Evolutionary conservation across 2,329 filamentous ascomycete genomes (phyloP).

Genomic region (Coniochaeta ligniaria): DNA sequence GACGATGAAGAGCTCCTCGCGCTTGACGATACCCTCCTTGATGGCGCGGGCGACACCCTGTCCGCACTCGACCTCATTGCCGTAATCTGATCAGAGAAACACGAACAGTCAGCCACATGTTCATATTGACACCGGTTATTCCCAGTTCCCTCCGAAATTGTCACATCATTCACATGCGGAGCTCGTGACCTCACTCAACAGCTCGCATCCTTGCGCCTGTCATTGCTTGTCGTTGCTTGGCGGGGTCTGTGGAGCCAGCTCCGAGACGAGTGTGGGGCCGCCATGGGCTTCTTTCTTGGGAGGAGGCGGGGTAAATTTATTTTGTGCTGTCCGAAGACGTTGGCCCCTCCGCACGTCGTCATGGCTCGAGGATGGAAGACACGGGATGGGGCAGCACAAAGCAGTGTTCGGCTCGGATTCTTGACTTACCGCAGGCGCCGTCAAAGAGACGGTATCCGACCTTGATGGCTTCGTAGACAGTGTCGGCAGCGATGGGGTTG

Average conservation of each 20-base stretch:
- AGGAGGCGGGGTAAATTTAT: slow-evolving; percentile 1
- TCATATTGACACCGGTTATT: not conserved
- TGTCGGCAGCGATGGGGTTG: slow-evolving; percentile 64
- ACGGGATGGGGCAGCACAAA: not conserved
- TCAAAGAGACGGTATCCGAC: slow-evolving; percentile 54
- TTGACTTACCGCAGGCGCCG: slow-evolving; percentile 49
- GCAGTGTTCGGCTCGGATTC: not conserved
- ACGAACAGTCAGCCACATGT: not conserved
- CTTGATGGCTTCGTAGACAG: slow-evolving; percentile 70
- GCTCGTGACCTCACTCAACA: not conserved
- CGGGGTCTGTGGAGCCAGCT: not conserved
- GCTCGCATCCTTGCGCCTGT: not conserved
- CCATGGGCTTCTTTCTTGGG: not conserved
- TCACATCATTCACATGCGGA: not conserved
- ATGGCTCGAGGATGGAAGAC: not conserved
- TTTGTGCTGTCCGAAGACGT: not conserved
- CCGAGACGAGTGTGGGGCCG: not conserved
- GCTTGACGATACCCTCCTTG: slow-evolving; percentile 72
- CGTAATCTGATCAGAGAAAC: slow-evolving; percentile 54
- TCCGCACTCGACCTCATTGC: slow-evolving; percentile 73
- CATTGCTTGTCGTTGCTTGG: not conserved
- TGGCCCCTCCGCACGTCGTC: not conserved
- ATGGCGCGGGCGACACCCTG: slow-evolving; percentile 73
- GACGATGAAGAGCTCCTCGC: slow-evolving; percentile 84
- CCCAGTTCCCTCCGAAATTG: not conserved